Percentiles rank a stretch among this genome's conserved stretches.
Conservation (phyloP, 257 asterid genomes). For the Jacaranda copaia region DNA sequence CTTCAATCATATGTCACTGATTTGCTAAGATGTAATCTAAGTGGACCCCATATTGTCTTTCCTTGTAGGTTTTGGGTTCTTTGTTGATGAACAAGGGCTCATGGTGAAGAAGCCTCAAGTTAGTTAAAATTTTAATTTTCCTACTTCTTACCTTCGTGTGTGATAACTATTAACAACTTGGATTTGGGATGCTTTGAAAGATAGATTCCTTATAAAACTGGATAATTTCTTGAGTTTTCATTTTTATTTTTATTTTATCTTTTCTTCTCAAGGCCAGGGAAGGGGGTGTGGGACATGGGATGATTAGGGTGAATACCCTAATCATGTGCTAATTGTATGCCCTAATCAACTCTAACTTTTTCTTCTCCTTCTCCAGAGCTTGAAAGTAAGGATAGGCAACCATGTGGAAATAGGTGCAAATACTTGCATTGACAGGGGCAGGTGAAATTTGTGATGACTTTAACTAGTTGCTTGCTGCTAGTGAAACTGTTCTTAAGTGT, state of each 20-base stretch:
- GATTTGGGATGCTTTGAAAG: background rate
- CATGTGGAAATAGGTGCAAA: constrained; percentile 94
- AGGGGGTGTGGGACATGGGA: background rate
- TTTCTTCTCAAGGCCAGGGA: background rate
- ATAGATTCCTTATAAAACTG: background rate
- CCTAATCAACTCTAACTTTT: no score
- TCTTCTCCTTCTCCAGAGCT: constrained; percentile 47
- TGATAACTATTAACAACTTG: constrained; percentile 16
- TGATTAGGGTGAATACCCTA: background rate
- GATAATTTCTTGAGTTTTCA: constrained; percentile 8
- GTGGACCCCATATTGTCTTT: constrained; percentile 14
- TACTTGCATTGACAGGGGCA: constrained; percentile 92
- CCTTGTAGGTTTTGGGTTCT: constrained; percentile 84
- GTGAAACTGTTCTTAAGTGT: background rate
- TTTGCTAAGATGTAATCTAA: constrained; percentile 23
- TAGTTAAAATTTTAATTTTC: constrained; percentile 37
- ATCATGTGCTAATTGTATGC: no score
- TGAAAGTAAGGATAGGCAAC: constrained; percentile 77
- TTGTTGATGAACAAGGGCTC: constrained; percentile 68
- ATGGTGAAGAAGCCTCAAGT: constrained; percentile 96
- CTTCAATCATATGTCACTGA: background rate
- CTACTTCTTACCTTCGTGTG: constrained; percentile 16
- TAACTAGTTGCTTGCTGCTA: constrained; percentile 16
- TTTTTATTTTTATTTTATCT: background rate
- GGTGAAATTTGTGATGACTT: constrained; percentile 53